phyloP scores from a whole-genome alignment of 78 protist genomes.

The Dictyostelium discoideum region DNA sequence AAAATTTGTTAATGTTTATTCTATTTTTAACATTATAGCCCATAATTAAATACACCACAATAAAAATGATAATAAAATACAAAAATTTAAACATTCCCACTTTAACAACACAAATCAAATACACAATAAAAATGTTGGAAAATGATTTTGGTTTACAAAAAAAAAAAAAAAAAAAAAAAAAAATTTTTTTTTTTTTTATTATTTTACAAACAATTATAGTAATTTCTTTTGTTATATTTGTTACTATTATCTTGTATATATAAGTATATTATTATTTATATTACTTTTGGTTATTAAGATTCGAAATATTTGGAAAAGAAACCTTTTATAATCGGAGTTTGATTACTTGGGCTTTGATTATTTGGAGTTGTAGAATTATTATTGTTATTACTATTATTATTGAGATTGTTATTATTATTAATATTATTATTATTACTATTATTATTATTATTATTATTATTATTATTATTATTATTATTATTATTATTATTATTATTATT shows the following conservation, averaged over 20 bases:
- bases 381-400: constrained; percentile 14
- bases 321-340: background rate
- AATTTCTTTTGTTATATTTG: background rate
- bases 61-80: no score
- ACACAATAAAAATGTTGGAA: no score
- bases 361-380: background rate
- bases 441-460: no score
- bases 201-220: background rate
- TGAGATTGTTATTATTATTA: background rate
- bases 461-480: background rate
- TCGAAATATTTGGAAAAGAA: constrained; percentile 24
- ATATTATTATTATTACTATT: no score
- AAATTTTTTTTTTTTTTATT: background rate
- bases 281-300: background rate
- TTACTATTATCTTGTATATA: background rate
- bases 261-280: background rate
- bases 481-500: background rate
- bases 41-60: no score
- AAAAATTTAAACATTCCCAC: no score
- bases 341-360: background rate
- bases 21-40: no score
- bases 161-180: background rate
- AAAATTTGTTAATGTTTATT: no score
- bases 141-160: background rate
- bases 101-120: no score